These are phyloP conservation scores for Pyrenochaeta sp. DNA, from an alignment of 2,329 filamentous ascomycete genomes.

Conservation along the genomic window DNA sequence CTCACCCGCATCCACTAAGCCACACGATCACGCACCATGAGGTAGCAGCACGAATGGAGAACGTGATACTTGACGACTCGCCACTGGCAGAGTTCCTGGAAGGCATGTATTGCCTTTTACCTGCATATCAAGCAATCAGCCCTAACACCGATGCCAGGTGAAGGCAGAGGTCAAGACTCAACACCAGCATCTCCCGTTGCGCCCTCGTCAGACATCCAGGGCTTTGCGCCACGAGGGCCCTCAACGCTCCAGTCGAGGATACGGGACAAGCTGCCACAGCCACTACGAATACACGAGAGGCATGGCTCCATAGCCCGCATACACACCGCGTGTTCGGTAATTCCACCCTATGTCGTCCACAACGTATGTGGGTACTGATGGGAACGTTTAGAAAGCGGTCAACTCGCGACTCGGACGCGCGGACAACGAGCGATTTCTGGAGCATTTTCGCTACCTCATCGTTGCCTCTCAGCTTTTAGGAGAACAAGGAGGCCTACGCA, in stretches of 20 bases:
- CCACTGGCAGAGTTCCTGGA: conserved; percentile 89
- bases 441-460: conserved; percentile 92
- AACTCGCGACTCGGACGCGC: conserved; percentile 76
- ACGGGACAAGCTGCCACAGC: conserved; percentile 58
- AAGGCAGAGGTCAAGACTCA: conserved; percentile 39
- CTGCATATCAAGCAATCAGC: conserved; percentile 11
- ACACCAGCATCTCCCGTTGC: conserved; percentile 32
- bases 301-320: conserved; percentile 50
- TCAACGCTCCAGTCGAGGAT: conserved; percentile 60
- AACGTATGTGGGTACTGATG: conserved; percentile 17
- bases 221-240: conserved; percentile 61
- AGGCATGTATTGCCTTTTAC: conserved; percentile 62
- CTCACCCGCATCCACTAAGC: conserved; percentile 24
- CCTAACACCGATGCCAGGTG: conserved; percentile 42
- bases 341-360: neutral
- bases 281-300: conserved; percentile 52
- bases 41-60: conserved; percentile 71
- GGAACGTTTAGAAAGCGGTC: conserved; percentile 67
- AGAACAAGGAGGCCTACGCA: conserved; percentile 59
- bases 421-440: conserved; percentile 85
- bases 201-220: conserved; percentile 26
- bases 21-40: conserved; percentile 39
- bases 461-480: conserved; percentile 89
- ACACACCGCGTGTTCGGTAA: conserved; percentile 50
- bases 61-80: conserved; percentile 84